phyloP scores from a whole-genome alignment of 2,329 filamentous ascomycete species.

The Aspergillus caelatus region DNA sequence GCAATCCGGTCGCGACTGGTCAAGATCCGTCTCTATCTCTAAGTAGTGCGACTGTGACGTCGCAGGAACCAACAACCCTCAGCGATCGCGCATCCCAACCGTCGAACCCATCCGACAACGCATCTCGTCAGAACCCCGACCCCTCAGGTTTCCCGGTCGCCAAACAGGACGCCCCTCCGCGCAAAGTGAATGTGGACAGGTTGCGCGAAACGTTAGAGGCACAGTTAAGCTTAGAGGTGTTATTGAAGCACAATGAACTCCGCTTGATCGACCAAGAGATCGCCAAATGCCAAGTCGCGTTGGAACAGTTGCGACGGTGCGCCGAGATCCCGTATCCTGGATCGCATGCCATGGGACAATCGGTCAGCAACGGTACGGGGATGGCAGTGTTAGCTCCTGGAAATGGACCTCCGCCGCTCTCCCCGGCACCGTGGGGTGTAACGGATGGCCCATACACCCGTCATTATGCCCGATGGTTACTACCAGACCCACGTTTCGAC shows the following conservation, averaged over 20 bases:
- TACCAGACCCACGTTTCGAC: constrained; percentile 86
- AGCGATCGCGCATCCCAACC: constrained; percentile 16
- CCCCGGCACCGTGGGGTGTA: constrained; percentile 87
- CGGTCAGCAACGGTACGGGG: constrained; percentile 75
- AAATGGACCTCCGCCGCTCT: constrained; percentile 69
- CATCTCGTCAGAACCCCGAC: constrained; percentile 9
- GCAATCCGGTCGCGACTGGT: constrained; percentile 9
- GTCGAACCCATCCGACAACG: neutral
- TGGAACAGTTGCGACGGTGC: constrained; percentile 92
- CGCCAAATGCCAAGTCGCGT: constrained; percentile 88
- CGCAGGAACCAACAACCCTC: constrained; percentile 15
- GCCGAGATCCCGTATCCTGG: constrained; percentile 88
- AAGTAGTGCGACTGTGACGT: constrained; percentile 14
- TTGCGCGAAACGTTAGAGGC: constrained; percentile 76
- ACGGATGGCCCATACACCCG: constrained; percentile 89
- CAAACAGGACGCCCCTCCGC: constrained; percentile 22
- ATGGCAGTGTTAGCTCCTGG: constrained; percentile 65
- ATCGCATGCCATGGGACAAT: constrained; percentile 58
- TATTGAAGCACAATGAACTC: constrained; percentile 92
- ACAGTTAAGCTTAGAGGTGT: constrained; percentile 86
- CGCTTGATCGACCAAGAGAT: constrained; percentile 94
- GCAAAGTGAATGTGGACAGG: constrained; percentile 44
- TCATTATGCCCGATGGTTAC: constrained; percentile 94
- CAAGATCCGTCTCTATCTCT: constrained; percentile 15
- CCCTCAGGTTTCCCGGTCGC: constrained; percentile 15